Evolutionary conservation across 1,139 yeast genomes (phyloP), one percentile per base, ranked within the genome.

Genomic region (Wickerhamomyces sp.): DNA sequence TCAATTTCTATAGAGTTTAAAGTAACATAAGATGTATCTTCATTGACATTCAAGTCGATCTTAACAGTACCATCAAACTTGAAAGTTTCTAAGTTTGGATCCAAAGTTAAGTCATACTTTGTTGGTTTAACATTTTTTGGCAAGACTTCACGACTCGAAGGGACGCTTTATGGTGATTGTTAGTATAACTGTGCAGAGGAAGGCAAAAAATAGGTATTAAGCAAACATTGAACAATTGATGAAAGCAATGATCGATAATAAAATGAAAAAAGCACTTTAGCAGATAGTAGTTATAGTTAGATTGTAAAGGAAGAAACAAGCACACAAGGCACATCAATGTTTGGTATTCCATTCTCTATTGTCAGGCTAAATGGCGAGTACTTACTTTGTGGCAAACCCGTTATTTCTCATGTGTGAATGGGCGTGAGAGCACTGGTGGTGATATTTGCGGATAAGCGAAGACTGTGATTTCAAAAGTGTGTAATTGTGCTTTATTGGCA

Each of bases 71-170:
- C 96, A 40, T 72, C 69, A 60, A 81, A 89, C 51, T 79, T 84
- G 73, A 84, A 87, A 42, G 79, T 78, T 46, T 74, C 75, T 56
- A 88, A 79, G 57, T 80, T 72, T 36, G 96, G 95, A 59, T 86
- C 93, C 56, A 89, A 70, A 38, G 79, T 75, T 53, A 88, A 67
- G 53, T 78, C 77, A 63, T 88, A 88, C 64, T 84, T 87, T 50
- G 73, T 59, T 40, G 95, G 95, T 52, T 75, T 79, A 53, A 86
- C 89, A 57, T 82, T 78, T 39, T 77, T 71, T 42, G 95, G 95
- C 53, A 87, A 76, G 34, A 85, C 76, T 63, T 84, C 86, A 60
- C 89, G 76, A 40, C 45, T 45, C 18, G 50, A 48, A 14, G 60
- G 50, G 18, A 57, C 45, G 31, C 61, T 58, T 41, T 38, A 6